Evolutionary conservation across 2,329 filamentous ascomycete genomes (phyloP), one percentile per base, ranked within the genome.

Genomic region (Grosmannia penicillata): DNA sequence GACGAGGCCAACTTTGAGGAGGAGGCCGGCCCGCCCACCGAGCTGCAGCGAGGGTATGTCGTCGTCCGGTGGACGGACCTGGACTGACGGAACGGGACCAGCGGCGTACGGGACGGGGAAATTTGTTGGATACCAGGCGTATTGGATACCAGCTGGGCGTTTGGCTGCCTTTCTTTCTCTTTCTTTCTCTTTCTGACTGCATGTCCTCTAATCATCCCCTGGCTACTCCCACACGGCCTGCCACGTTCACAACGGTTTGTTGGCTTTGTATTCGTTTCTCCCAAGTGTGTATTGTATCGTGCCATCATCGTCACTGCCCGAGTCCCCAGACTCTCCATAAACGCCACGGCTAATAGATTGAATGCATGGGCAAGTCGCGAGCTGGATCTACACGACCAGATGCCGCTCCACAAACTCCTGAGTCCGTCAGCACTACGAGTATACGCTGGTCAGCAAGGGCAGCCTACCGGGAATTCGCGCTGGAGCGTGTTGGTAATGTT

Each of bases 401-500:
- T 73, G 64, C 11, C 60, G 61, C 18, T 67, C 65, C 31, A 75
- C 72, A 48, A 75, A 75, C 25, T 72, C 66, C 68, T 72, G 39
- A 1, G n/a, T n/a, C n/a, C n/a, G n/a, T n/a, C n/a, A n/a, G n/a
- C n/a, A n/a, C n/a, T n/a, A n/a, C n/a, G n/a, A n/a, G n/a, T n/a
- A n/a, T n/a, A n/a, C n/a, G n/a, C n/a, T n/a, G n/a, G n/a, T n/a
- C n/a, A n/a, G n/a, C n/a, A 18, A 9, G 19, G 13, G 13, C 18
- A 24, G n/a, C 59, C 47, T 48, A 65, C 80, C 18, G 91, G 86
- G 56, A 89, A 85, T 53, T 83, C 75, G 46, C 75, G 75, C 56
- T 91, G 81, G 47, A 96, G 68, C 48, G 79, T 72, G 31, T 83
- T 85, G 14, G 84, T 83, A 44, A 93, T 77, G 48, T 78, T 80